A percentile compares a stretch with the other conserved stretches of the same genome.
phyloP scores from a whole-genome alignment of 768 basidiomycete species.

The Lentinula edodes region DNA sequence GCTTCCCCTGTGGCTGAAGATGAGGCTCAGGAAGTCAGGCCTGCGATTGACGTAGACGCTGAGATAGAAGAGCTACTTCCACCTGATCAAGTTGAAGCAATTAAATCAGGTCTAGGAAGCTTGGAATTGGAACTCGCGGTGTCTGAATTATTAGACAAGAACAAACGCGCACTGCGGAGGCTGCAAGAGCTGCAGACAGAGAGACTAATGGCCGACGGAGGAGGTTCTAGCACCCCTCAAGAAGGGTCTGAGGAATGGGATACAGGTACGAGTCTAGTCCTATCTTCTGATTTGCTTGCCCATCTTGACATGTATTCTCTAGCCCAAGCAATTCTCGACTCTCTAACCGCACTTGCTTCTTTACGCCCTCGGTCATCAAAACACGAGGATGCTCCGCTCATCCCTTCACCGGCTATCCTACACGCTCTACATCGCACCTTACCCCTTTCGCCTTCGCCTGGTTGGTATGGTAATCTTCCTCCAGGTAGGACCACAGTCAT shows the following conservation, averaged over 20 bases:
- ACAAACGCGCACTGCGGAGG: slow-evolving; percentile 54
- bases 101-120: slow-evolving; percentile 57
- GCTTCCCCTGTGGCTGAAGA: slow-evolving; percentile 15
- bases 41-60: slow-evolving; percentile 26
- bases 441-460: slow-evolving; percentile 49
- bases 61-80: slow-evolving; percentile 52
- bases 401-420: slow-evolving; percentile 61
- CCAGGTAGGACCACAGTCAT: slow-evolving; percentile 52
- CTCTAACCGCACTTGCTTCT: slow-evolving; percentile 61
- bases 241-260: slow-evolving; percentile 82
- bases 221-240: slow-evolving; percentile 40
- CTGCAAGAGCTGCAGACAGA: slow-evolving; percentile 61
- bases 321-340: slow-evolving; percentile 73
- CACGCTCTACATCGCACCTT: slow-evolving; percentile 69
- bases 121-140: slow-evolving; percentile 67
- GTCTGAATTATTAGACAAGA: slow-evolving; percentile 61
- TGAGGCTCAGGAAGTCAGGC: slow-evolving; percentile 7
- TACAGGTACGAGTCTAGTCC: slow-evolving; percentile 47
- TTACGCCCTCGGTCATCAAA: slow-evolving; percentile 59
- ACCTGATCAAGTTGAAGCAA: slow-evolving; percentile 43
- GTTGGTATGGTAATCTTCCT: slow-evolving; percentile 75
- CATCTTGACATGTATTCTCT: slow-evolving; percentile 13
- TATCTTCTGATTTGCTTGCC: slow-evolving; percentile 6
- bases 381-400: slow-evolving; percentile 38
- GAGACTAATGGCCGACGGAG: slow-evolving; percentile 44